Percentiles rank a stretch among this genome's conserved stretches.
Conservation (phyloP, 306 rosid species). For the Fragaria vesca region DNA sequence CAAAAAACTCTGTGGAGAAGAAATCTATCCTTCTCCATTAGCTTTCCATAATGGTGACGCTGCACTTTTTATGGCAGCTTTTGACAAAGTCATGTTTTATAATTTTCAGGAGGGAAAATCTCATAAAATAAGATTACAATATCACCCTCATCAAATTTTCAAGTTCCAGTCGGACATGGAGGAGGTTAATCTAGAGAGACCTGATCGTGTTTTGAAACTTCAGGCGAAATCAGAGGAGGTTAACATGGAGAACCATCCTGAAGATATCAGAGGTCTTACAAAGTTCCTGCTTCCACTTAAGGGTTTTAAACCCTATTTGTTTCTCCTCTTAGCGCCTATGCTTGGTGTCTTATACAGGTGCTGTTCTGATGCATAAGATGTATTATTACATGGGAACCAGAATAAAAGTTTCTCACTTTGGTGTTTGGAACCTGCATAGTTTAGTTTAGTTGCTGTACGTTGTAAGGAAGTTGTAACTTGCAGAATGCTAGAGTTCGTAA, state of each 20-base stretch:
- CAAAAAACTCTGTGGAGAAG: neutral
- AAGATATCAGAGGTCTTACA: neutral
- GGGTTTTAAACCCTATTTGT: neutral
- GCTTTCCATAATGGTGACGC: neutral
- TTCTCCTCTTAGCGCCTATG: neutral
- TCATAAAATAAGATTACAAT: neutral
- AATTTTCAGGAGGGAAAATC: neutral
- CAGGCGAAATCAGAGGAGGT: neutral
- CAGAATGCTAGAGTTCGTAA: neutral
- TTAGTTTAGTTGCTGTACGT: neutral
- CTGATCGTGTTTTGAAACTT: neutral
- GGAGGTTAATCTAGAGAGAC: neutral
- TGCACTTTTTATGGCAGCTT: neutral
- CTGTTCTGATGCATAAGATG: neutral
- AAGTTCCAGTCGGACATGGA: constrained; percentile 1
- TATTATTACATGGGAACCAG: neutral
- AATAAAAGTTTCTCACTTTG: neutral
- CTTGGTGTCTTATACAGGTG: neutral
- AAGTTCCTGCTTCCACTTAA: neutral
- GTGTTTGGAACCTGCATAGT: neutral
- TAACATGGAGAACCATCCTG: neutral
- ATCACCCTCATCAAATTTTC: neutral
- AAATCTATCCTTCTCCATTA: neutral
- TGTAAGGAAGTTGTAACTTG: neutral
- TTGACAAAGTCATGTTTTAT: neutral